Evolutionary conservation across 177 flowering plant genomes (phyloP), one percentile per base, ranked within the genome.

Genomic region (Telopea speciosissima): DNA sequence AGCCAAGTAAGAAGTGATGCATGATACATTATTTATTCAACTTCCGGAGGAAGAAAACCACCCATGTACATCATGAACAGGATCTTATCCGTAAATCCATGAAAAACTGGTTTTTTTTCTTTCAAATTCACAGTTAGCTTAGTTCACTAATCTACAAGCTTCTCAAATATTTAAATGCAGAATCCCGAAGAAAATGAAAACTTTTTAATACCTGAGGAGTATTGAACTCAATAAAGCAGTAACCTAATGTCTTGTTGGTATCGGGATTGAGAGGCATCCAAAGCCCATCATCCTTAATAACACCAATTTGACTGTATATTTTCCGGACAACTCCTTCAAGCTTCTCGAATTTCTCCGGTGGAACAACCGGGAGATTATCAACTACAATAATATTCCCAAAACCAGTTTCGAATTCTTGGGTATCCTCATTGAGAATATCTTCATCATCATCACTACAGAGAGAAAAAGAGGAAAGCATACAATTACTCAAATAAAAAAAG

Each of bases 191-290:
- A 58, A 58, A 58, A 19, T 13, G 19, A 10, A 52, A 19, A 52
- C 58, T 36, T 36, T n/a, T 52, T 14, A 21, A 13, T 58, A 89
- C 93, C 91, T 86, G 88, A 54, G 89, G 84, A n/a, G 90, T 88
- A 45, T 83, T 84, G 49, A 71, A 89, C 78, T 88, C 93, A 59
- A 89, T 86, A 73, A 88, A 86, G 75, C 91, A 86, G 40, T 81
- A 89, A 25, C 93, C 93, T 5, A 79, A 70, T 0, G 91, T 83
- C 70, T 84, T 86, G 61, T 77, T 63, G 13, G 85, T 58, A n/a
- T 58, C 80, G 3, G 84, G 74, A 73, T 88, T 89, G 40, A 85
- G 72, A n/a, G 93, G 91, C 90, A 89, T 86, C 88, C 81, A 86
- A n/a, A 89, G 76, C 0, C 89, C 93, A 74, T 81, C 81, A 56